Base-by-base conservation (phyloP, 1,139 yeast genomes). In the Scheffersomyces insectosa region DNA sequence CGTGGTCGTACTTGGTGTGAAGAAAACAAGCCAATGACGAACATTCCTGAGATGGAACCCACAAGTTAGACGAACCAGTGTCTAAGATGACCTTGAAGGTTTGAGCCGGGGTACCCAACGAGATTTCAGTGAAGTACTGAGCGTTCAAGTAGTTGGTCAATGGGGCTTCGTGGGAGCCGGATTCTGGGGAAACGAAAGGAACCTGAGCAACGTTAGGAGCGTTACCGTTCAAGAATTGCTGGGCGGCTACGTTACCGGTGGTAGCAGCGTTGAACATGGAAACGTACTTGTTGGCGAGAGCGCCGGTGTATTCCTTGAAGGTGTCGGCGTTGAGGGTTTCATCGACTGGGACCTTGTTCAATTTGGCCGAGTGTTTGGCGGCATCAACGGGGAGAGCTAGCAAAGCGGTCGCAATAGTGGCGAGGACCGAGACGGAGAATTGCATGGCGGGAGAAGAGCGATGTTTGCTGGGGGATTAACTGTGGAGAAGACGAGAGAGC, bases 51-150 rank as follows among this genome's bases (percentile, higher is more conserved):
- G 95, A 81, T 42, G 99, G 99, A 47, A 93, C 91, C 99, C 99
- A 93, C 70, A 93, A 75, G 68, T 93, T 93, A 41, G 97, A 87
- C 25, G 97, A 88, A 36, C 99, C 99, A 28, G 98, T 93, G 68
- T 93, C 98, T 59, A 93, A 77, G 51, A 88, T 83, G 39, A 88
- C 95, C 74, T 90, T 93, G 70, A 93, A 93, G 12, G 79, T 63
- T 72, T 93, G 99, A 40, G 88, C 89, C 6, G 99, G 99, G 36
- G 96, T 87, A 56, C 99, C 99, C 46, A 93, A 60, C 47, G 82
- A 76, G 57, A 93, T 85, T 61, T 90, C 97, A 39, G 98, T 85
- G 65, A 78, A 91, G 68, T 93, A 93, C 71, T 93, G 98, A 36
- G 97, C 97, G 64, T 93, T 91, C 70, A 88, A 72, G 68, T 91